These are phyloP conservation scores for Salix suchowensis DNA, from an alignment of 345 rosid species.

Conservation along the genomic window DNA sequence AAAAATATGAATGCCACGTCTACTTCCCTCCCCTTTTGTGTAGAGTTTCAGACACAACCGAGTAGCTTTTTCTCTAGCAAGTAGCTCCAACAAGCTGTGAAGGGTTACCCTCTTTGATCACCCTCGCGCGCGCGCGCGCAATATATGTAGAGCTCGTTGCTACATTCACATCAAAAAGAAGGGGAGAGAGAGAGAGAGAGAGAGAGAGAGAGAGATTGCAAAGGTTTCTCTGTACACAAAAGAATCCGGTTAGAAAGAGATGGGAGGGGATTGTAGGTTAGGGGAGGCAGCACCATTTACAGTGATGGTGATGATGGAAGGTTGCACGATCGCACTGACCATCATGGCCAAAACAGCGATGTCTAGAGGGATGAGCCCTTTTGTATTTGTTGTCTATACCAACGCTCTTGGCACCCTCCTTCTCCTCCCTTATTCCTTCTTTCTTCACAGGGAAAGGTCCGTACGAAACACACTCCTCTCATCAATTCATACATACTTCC, in stretches of 20 bases:
- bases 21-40: constrained; percentile 22
- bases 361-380: constrained; percentile 70
- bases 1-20: constrained; percentile 16
- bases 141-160: neutral
- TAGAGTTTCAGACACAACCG: constrained; percentile 38
- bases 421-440: constrained; percentile 60
- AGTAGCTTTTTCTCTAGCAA: constrained; percentile 56
- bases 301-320: constrained; percentile 70
- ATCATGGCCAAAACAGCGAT: constrained; percentile 61
- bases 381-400: constrained; percentile 65
- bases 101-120: constrained; percentile 35
- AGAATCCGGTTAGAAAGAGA: constrained; percentile 5
- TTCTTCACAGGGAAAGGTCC: constrained; percentile 55
- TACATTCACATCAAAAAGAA: neutral
- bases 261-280: constrained; percentile 16
- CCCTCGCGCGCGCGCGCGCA: neutral
- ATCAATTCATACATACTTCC: neutral
- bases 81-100: constrained; percentile 42
- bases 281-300: constrained; percentile 41
- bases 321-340: constrained; percentile 62
- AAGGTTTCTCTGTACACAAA: neutral
- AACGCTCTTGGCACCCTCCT: constrained; percentile 52
- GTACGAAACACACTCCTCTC: too few species aligned
- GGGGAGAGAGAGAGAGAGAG: neutral
- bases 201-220: neutral